Evolutionary conservation across 495 filamentous ascomycete genomes (phyloP).

Genomic region (Neurospora sublineolata): DNA sequence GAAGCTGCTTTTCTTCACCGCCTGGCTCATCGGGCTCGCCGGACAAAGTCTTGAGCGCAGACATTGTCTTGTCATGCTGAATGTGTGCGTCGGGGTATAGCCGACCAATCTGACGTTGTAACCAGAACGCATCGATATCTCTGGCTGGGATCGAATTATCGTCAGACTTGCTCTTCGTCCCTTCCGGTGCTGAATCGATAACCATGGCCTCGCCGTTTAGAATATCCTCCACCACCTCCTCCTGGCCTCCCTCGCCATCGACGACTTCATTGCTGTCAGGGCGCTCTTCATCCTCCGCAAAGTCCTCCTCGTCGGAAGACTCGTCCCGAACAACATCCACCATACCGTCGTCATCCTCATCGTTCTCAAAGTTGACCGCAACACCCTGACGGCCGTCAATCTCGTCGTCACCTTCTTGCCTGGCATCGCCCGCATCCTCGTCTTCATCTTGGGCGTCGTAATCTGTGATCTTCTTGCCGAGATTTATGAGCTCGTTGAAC

Average conservation of each 20-base stretch:
- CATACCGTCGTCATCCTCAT: conserved; percentile 76
- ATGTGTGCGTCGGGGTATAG: conserved; percentile 83
- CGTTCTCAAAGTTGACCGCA: conserved; percentile 90
- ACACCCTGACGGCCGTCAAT: conserved; percentile 92
- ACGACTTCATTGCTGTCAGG: conserved; percentile 44
- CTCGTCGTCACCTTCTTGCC: conserved; percentile 63
- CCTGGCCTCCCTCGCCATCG: conserved; percentile 40
- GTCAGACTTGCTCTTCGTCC: conserved; percentile 27
- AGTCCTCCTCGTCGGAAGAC: conserved; percentile 64
- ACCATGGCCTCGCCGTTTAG: conserved; percentile 58
- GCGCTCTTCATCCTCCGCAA: conserved; percentile 56
- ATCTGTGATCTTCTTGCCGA: conserved; percentile 98
- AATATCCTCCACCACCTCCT: conserved; percentile 31
- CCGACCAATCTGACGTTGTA: conserved; percentile 81
- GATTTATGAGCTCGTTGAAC: conserved; percentile 92
- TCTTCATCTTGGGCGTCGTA: conserved; percentile 97
- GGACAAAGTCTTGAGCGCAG: conserved; percentile 69
- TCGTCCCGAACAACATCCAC: conserved; percentile 76
- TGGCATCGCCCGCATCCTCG: conserved; percentile 67
- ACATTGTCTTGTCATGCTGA: conserved; percentile 76
- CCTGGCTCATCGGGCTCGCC: conserved; percentile 58
- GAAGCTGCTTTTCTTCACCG: conserved; percentile 65
- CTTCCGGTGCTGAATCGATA: conserved; percentile 50
- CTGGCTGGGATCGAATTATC: conserved; percentile 59
- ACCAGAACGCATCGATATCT: conserved; percentile 95